Base-by-base conservation (phyloP, 192 early-diverging fungal genomes). In the Entophlyctis helioformis region DNA sequence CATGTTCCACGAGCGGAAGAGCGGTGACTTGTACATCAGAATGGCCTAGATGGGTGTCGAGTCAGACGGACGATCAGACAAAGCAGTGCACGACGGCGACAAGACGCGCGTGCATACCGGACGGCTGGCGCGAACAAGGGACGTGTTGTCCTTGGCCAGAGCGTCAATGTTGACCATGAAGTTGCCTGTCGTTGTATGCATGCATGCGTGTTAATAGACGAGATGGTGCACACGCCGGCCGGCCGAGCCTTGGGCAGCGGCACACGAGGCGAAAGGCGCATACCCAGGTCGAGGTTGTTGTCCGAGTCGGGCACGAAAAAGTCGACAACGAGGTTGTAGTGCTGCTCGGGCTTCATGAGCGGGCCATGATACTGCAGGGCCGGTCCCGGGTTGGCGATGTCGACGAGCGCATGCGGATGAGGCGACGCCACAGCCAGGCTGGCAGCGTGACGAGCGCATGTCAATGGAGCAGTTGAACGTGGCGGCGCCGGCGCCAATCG, bases 131-230 rank as follows among this genome's bases (percentile, higher is more conserved):
- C 36, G 20, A 18, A 62, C 51, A 7, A 67, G 50, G 0, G 53
- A 54, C 29, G 42, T 28, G 42, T 64, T 72, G 2, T 36, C 40
- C n/a, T n/a, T n/a, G n/a, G n/a, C n/a, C n/a, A n/a, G n/a, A n/a
- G n/a, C n/a, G n/a, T n/a, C n/a, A 13, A 59, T 38, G 23, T 56
- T 52, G 16, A 85, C 67, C 83, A 85, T 85, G 51, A 85, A 81
- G 59, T 73, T 79, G 12, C 71, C 70, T 47, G 42, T 37, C 3
- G 19, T 3, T 15, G 27, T 10, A 48, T 24, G 9, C 8, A 26
- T 11, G 15, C 5, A 46, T 18, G 7, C 22, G 3, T n/a, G 4
- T 47, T 19, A 2, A 6, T 44, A 13, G 18, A 10, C 7, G 7
- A 7, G 28, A 33, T 29, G 11, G 4, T 2, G 13, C 3, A 34